A percentile compares a stretch with the other conserved stretches of the same genome.
These are phyloP conservation scores for Aspergillus sp. DNA, from an alignment of 2,329 filamentous ascomycete species.

Conservation along the genomic window DNA sequence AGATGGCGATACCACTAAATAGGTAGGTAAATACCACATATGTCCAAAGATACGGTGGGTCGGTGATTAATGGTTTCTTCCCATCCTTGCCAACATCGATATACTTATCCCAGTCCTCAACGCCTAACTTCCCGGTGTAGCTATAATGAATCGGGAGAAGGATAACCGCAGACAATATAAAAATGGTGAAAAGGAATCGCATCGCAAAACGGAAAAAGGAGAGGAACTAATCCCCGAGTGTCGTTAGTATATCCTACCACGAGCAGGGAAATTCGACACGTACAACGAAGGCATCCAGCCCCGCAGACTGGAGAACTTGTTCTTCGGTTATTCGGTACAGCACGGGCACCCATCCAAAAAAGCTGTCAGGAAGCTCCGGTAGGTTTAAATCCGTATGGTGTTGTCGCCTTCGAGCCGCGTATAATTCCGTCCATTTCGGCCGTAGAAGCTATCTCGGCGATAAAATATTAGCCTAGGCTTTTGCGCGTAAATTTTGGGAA, in stretches of 20 bases:
- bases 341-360: constrained; percentile 91
- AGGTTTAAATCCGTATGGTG: constrained; percentile 64
- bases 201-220: constrained; percentile 95
- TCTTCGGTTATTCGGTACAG: constrained; percentile 84
- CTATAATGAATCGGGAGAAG: constrained; percentile 82
- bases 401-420: constrained; percentile 81
- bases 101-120: constrained; percentile 38
- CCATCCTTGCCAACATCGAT: constrained; percentile 29
- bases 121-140: constrained; percentile 52
- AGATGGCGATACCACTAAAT: constrained; percentile 79
- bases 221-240: constrained; percentile 63
- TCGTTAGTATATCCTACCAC: not conserved
- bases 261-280: not conserved
- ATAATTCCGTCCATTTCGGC: constrained; percentile 87
- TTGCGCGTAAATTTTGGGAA: not conserved
- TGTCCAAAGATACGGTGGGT: constrained; percentile 74
- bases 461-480: constrained; percentile 13
- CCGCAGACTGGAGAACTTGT: constrained; percentile 84
- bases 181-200: constrained; percentile 74
- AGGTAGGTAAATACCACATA: constrained; percentile 94
- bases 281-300: constrained; percentile 91
- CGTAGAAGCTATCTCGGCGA: constrained; percentile 64
- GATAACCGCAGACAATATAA: constrained; percentile 77
- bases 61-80: constrained; percentile 34
- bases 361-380: constrained; percentile 76